Conservation (phyloP, 495 filamentous ascomycete species). For the Penicillium roqueforti region DNA sequence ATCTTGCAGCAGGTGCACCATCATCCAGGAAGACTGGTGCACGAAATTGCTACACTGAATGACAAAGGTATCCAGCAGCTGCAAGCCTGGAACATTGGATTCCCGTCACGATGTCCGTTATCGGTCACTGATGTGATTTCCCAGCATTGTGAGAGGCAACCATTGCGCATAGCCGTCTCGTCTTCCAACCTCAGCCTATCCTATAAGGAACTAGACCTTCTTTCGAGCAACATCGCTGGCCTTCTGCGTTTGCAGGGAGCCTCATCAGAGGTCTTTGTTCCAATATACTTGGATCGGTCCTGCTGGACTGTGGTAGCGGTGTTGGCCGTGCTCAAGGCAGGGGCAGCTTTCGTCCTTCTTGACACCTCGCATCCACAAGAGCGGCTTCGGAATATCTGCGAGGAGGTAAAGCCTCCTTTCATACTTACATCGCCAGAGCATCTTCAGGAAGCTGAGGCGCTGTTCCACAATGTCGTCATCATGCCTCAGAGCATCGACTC, state of each 20-base stretch:
- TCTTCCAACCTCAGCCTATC: constrained; percentile 18
- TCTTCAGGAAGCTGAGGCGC: too few relatives aligned
- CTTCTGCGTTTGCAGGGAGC: constrained; percentile 29
- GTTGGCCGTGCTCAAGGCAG: constrained; percentile 41
- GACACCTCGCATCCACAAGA: constrained; percentile 43
- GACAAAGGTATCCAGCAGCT: constrained; percentile 8
- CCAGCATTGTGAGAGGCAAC: neutral
- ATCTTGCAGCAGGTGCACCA: constrained; percentile 13
- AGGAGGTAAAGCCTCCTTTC: constrained; percentile 6
- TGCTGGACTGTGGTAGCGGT: constrained; percentile 38
- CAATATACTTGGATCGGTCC: constrained; percentile 45
- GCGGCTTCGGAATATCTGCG: constrained; percentile 11
- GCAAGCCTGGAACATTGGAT: constrained; percentile 4
- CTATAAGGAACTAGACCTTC: constrained; percentile 18
- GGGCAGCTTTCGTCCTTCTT: constrained; percentile 45
- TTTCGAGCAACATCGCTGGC: neutral
- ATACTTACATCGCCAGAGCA: constrained; percentile 16
- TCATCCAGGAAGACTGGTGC: neutral
- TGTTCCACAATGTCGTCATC: too few relatives aligned
- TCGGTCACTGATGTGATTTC: constrained; percentile 18
- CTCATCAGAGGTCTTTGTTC: constrained; percentile 32
- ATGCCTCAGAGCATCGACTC: too few relatives aligned
- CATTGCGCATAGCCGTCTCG: constrained; percentile 1
- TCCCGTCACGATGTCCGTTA: neutral
- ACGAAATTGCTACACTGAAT: constrained; percentile 9